Conservation (phyloP, 768 basidiomycete species). For the Hydnum rufescens region DNA sequence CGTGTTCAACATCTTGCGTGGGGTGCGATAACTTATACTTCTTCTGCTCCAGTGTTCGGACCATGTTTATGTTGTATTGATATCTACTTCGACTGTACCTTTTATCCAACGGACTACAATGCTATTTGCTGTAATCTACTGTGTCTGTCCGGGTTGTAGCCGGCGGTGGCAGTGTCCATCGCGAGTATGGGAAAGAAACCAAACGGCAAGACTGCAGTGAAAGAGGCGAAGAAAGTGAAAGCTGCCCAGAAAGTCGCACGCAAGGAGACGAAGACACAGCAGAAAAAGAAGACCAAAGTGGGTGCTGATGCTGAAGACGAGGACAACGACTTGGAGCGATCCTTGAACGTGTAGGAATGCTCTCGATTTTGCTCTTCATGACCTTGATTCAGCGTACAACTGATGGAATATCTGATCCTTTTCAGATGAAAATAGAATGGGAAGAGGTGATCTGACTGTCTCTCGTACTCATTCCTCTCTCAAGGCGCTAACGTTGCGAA, state of each 20-base stretch:
- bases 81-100: no score
- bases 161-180: no score
- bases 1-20: conserved; percentile 14
- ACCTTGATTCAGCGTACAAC: neutral
- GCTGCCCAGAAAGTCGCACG: conserved; percentile 37
- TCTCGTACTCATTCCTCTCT: neutral
- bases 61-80: no score
- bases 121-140: no score
- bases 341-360: conserved; percentile 41
- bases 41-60: no score
- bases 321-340: conserved; percentile 58
- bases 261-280: conserved; percentile 27
- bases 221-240: conserved; percentile 37
- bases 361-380: conserved; percentile 1
- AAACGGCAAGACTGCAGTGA: conserved; percentile 27
- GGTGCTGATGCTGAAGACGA: conserved; percentile 37
- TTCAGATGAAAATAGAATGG: conserved; percentile 50
- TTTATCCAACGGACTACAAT: no score
- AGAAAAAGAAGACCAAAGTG: conserved; percentile 18
- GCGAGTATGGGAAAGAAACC: conserved; percentile 42
- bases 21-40: neutral
- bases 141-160: neutral
- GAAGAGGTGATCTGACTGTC: conserved; percentile 35
- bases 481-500: no score
- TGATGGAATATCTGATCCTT: conserved; percentile 28